A percentile compares a stretch with the other conserved stretches of the same genome.
phyloP scores from a whole-genome alignment of 2,329 filamentous ascomycete genomes.

The Colletotrichum magnum region DNA sequence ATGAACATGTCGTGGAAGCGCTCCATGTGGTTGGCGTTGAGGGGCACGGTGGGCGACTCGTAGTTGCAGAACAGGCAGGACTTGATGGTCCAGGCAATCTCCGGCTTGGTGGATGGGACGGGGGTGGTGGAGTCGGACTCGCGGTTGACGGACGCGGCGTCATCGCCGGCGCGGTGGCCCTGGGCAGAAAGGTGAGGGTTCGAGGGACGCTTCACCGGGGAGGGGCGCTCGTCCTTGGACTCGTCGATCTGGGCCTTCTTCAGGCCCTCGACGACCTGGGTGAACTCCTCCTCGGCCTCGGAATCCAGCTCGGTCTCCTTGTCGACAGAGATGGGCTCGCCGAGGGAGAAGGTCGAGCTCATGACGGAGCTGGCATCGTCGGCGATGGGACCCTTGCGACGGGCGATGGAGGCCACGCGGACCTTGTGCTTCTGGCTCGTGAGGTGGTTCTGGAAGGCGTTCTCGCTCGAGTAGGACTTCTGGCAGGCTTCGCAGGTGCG shows the following conservation, averaged over 20 bases:
- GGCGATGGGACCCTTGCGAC: slow-evolving; percentile 54
- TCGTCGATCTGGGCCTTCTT: slow-evolving; percentile 79
- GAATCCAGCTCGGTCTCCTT: slow-evolving; percentile 68
- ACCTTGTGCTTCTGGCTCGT: slow-evolving; percentile 92
- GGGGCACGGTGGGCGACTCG: slow-evolving; percentile 79
- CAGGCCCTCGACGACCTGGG: slow-evolving; percentile 82
- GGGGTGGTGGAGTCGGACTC: slow-evolving; percentile 61
- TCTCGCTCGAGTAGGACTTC: slow-evolving; percentile 96
- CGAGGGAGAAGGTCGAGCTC: slow-evolving; percentile 92
- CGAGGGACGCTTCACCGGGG: slow-evolving; percentile 68
- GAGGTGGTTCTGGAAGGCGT: slow-evolving; percentile 94
- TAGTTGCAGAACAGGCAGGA: slow-evolving; percentile 94
- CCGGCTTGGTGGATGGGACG: slow-evolving; percentile 50
- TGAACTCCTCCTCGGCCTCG: slow-evolving; percentile 81
- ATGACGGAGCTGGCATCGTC: slow-evolving; percentile 85
- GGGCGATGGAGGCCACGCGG: slow-evolving; percentile 63
- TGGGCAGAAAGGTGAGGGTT: slow-evolving; percentile 63
- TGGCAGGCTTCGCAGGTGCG: slow-evolving; percentile 85
- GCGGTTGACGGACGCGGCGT: slow-evolving; percentile 51
- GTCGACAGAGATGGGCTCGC: slow-evolving; percentile 76
- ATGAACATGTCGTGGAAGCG: slow-evolving; percentile 96
- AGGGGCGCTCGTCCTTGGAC: slow-evolving; percentile 55
- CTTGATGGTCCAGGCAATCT: slow-evolving; percentile 60
- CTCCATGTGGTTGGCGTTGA: slow-evolving; percentile 91
- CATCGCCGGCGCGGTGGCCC: slow-evolving; percentile 57